Percentiles rank a stretch among this genome's conserved stretches.
Evolutionary conservation across 1,284 basidiomycete species (phyloP).

Genomic region (Heterobasidion parviporum): DNA sequence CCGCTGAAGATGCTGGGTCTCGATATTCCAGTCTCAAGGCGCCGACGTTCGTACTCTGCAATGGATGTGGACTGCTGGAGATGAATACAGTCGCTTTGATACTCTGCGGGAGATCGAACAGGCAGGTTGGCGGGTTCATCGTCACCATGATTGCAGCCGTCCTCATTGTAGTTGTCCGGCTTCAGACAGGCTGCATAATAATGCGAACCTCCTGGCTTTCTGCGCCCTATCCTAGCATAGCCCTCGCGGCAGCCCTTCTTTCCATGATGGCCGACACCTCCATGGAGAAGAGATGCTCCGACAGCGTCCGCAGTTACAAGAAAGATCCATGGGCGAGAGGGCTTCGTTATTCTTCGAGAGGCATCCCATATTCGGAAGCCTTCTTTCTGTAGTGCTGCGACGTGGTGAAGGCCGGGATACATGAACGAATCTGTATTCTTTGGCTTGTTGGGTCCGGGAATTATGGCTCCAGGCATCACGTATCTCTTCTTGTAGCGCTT

Average conservation of each 20-base stretch:
- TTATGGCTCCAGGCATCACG: slow-evolving; percentile 16
- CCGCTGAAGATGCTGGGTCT: slow-evolving; percentile 7
- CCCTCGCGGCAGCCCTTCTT: slow-evolving; percentile 4
- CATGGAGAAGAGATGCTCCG: slow-evolving; percentile 2
- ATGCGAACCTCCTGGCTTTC: slow-evolving; percentile 1
- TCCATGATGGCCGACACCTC: slow-evolving; percentile 9
- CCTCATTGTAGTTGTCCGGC: neutral
- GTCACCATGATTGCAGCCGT: slow-evolving; percentile 1
- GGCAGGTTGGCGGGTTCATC: neutral
- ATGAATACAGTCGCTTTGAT: neutral
- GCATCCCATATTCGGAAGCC: slow-evolving; percentile 16
- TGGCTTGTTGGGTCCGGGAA: slow-evolving; percentile 19
- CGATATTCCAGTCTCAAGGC: neutral
- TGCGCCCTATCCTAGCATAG: neutral
- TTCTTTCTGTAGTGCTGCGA: slow-evolving; percentile 13
- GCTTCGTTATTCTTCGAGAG: neutral
- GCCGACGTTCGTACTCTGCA: neutral
- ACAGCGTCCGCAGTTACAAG: slow-evolving; percentile 6
- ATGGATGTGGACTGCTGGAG: neutral
- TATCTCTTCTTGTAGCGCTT: slow-evolving; percentile 17
- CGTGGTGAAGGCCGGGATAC: slow-evolving; percentile 15
- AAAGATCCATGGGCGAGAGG: slow-evolving; percentile 1
- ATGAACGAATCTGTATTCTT: slow-evolving; percentile 18
- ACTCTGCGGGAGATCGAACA: neutral
- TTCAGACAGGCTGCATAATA: slow-evolving; percentile 3